Percentiles rank a stretch among this genome's conserved stretches.
Evolutionary conservation across 192 early-diverging fungal species (phyloP).

Genomic region (Helicostylum pulchrum): DNA sequence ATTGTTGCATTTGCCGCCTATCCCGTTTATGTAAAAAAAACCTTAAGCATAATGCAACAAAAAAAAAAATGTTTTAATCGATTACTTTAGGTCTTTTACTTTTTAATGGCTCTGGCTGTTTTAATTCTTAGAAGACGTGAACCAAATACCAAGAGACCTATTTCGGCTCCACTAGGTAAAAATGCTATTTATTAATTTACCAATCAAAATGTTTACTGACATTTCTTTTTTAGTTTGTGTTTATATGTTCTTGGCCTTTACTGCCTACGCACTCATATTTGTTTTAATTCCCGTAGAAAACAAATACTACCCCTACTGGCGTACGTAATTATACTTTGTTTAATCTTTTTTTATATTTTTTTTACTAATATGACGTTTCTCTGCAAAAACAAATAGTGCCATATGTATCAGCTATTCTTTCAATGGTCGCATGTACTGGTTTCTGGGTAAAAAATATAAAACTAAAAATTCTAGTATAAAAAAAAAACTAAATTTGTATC

Average conservation of each 20-base stretch:
- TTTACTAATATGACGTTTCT: no score
- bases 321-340: conserved; percentile 11
- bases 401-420: conserved; percentile 25
- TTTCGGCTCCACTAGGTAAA: conserved; percentile 23
- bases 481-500: background rate
- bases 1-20: conserved; percentile 33
- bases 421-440: conserved; percentile 12
- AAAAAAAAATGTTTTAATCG: background rate
- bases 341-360: no score
- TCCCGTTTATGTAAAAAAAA: conserved; percentile 14
- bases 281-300: conserved; percentile 30
- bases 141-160: conserved; percentile 16
- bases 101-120: conserved; percentile 10
- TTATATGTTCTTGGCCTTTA: conserved; percentile 20
- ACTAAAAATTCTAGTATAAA: no score
- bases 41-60: background rate
- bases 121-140: conserved; percentile 18
- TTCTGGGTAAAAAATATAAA: conserved; percentile 21
- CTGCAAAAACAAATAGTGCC: conserved; percentile 20
- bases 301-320: conserved; percentile 28
- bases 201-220: background rate
- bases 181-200: background rate
- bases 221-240: conserved; percentile 15
- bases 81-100: conserved; percentile 15
- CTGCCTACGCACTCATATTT: conserved; percentile 27